Conservation (phyloP, 148 eudicot genomes). For the Rhododendron williamsianum region DNA sequence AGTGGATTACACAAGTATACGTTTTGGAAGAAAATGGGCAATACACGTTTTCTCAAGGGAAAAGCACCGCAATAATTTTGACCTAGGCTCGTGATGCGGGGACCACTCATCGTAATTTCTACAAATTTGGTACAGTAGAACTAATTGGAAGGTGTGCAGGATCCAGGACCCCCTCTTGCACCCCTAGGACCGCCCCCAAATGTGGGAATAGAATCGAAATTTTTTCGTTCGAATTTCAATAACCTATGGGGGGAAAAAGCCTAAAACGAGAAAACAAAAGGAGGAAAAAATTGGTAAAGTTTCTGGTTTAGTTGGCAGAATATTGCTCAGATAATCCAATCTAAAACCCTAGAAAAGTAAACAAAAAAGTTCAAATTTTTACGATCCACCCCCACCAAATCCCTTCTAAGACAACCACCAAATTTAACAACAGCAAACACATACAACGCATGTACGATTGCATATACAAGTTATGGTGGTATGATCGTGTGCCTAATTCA, state of each 20-base stretch:
- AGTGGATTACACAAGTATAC: no score
- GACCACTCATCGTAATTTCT: no score
- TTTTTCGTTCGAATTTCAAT: neutral
- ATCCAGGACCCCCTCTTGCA: no score
- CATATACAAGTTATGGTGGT: neutral
- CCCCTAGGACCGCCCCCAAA: no score
- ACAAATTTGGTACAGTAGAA: no score
- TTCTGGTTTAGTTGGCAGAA: neutral
- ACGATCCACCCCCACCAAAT: neutral
- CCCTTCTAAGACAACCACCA: neutral
- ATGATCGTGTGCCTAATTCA: neutral
- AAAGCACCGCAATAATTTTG: no score
- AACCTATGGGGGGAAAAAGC: neutral
- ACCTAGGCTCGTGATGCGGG: no score
- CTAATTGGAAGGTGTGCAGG: no score
- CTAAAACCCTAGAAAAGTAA: neutral
- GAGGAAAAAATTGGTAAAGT: neutral
- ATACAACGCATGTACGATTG: neutral
- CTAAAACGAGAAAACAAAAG: neutral
- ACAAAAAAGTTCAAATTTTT: neutral
- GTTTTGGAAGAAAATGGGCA: no score
- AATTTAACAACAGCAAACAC: neutral
- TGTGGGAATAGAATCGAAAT: neutral
- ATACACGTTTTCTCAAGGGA: no score
- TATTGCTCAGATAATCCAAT: neutral